These are phyloP conservation scores for Rhexocercosporidium sp. DNA, from an alignment of 2,329 filamentous ascomycete species.

Conservation along the genomic window DNA sequence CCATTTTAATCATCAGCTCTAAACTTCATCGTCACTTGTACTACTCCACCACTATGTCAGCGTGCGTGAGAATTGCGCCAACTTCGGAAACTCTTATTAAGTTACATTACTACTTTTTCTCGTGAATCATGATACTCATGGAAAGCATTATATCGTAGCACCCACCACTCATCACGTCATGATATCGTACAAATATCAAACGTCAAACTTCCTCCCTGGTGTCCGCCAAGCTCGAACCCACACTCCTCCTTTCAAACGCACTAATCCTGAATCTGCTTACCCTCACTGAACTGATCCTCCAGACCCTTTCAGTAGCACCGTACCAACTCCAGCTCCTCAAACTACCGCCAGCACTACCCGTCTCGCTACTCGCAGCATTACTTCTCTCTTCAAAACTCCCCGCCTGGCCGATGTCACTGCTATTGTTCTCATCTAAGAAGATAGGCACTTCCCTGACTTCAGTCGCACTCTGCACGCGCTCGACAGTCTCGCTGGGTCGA, in stretches of 20 bases:
- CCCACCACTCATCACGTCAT: background rate
- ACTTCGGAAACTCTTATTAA: background rate
- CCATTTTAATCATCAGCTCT: no score
- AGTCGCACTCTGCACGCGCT: background rate
- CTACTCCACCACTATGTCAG: background rate
- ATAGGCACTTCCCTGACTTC: background rate
- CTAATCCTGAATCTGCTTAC: slow-evolving; percentile 1
- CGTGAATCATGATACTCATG: background rate
- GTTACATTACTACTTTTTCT: background rate
- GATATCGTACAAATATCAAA: background rate
- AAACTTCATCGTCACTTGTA: no score
- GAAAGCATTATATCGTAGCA: background rate
- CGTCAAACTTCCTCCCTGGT: background rate
- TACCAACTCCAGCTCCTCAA: slow-evolving; percentile 1
- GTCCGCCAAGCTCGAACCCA: background rate
- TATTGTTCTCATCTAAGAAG: background rate
- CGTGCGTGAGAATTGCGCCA: background rate
- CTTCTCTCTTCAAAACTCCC: background rate
- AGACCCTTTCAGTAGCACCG: background rate
- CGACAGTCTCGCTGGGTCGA: background rate
- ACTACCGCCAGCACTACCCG: background rate
- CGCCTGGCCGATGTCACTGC: background rate
- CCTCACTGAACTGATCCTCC: slow-evolving; percentile 1
- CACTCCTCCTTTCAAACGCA: background rate
- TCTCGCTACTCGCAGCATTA: background rate